A percentile compares a stretch with the other conserved stretches of the same genome.
These are phyloP conservation scores for Lactarius vividus DNA, from an alignment of 768 basidiomycete species.

Conservation along the genomic window DNA sequence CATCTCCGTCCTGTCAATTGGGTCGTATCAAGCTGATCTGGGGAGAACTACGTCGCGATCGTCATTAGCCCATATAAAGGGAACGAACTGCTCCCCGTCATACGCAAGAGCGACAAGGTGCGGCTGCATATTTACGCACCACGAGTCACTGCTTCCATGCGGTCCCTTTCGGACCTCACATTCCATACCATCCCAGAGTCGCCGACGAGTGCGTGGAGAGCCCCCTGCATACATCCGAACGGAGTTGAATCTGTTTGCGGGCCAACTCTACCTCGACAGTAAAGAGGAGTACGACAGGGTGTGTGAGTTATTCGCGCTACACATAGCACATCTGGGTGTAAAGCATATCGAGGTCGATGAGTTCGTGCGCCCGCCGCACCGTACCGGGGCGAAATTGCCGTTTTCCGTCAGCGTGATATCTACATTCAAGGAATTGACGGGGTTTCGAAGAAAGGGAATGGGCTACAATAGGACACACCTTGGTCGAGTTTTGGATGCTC, in stretches of 20 bases:
- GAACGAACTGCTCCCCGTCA: constrained; percentile 12
- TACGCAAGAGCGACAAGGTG: constrained; percentile 12
- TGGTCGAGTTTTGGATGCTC: constrained; percentile 3
- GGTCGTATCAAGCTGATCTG: constrained; percentile 12
- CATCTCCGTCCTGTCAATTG: constrained; percentile 18
- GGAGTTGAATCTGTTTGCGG: constrained; percentile 16
- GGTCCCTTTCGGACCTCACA: constrained; percentile 14
- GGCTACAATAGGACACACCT: constrained; percentile 1
- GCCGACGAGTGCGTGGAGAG: not conserved
- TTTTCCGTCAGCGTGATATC: not conserved
- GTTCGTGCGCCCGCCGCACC: not conserved
- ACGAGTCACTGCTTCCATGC: constrained; percentile 5
- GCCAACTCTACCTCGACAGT: constrained; percentile 18
- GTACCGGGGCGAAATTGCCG: constrained; percentile 1
- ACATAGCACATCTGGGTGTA: not conserved
- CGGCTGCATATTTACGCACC: constrained; percentile 16
- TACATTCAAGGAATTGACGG: constrained; percentile 1
- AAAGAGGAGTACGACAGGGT: constrained; percentile 4
- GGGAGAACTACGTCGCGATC: not conserved
- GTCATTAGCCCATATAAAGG: constrained; percentile 14
- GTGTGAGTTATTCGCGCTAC: constrained; percentile 7
- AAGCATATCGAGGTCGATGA: constrained; percentile 2
- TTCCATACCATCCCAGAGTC: constrained; percentile 7
- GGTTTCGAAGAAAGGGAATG: constrained; percentile 9
- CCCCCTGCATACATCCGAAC: not conserved